Evolutionary conservation across 2,329 filamentous ascomycete species (phyloP).

Genomic region (Knufia petricola): DNA sequence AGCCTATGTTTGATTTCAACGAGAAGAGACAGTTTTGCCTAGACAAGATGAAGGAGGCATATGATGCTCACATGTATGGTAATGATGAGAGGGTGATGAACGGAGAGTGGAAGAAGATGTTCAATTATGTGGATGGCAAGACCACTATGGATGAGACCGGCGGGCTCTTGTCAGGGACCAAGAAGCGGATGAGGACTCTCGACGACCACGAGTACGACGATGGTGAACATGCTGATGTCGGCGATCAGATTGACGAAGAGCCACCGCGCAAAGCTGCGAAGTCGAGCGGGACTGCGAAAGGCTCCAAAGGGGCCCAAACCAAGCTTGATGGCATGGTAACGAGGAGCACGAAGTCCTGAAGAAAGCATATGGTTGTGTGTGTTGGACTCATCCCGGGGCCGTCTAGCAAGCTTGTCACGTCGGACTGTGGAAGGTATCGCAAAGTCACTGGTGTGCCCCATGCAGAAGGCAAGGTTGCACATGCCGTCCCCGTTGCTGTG

Average conservation of each 20-base stretch:
- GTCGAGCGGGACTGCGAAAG: slow-evolving; percentile 1
- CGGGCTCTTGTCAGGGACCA: slow-evolving; percentile 8
- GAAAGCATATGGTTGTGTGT: too few species aligned
- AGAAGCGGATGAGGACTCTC: slow-evolving; percentile 10
- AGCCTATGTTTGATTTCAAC: slow-evolving; percentile 68
- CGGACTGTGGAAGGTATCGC: neutral
- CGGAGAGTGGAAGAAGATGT: slow-evolving; percentile 47
- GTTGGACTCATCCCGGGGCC: too few species aligned
- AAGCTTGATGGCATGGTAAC: slow-evolving; percentile 14
- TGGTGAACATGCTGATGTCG: slow-evolving; percentile 9
- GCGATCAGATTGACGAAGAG: slow-evolving; percentile 8
- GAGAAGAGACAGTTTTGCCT: slow-evolving; percentile 55
- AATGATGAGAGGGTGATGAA: slow-evolving; percentile 52
- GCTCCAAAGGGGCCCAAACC: slow-evolving; percentile 9
- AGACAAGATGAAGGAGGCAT: slow-evolving; percentile 60
- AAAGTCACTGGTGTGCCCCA: neutral
- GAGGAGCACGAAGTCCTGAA: slow-evolving; percentile 7
- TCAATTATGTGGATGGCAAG: slow-evolving; percentile 38
- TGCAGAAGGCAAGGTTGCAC: neutral
- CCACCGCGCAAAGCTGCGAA: slow-evolving; percentile 5
- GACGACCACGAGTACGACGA: slow-evolving; percentile 9
- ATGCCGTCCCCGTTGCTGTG: neutral
- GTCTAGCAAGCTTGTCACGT: too few species aligned
- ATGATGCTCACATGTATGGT: slow-evolving; percentile 54
- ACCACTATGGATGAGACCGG: slow-evolving; percentile 15